These are phyloP conservation scores for Acanthamoeba rhysodes DNA, from an alignment of 208 protist genomes.

Conservation along the genomic window DNA sequence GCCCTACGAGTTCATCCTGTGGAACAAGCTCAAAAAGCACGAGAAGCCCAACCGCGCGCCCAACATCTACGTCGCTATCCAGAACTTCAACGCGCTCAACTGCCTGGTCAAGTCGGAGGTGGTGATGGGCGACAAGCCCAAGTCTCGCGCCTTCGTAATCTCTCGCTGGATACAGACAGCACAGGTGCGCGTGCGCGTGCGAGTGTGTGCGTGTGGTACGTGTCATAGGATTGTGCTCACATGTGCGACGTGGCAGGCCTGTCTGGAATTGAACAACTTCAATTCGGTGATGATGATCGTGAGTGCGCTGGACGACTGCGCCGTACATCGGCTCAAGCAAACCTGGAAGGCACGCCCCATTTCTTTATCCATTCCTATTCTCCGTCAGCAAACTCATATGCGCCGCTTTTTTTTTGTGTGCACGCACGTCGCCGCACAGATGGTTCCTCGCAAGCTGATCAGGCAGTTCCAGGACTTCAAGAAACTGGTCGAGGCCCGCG, in stretches of 20 bases:
- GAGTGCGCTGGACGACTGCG: constrained; percentile 53
- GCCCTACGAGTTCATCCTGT: constrained; percentile 67
- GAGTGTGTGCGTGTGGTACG: neutral
- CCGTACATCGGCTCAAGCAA: constrained; percentile 49
- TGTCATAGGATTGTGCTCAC: no score
- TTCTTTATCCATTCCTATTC: neutral
- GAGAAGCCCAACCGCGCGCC: constrained; percentile 20
- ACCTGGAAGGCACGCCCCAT: constrained; percentile 27
- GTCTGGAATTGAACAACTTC: constrained; percentile 68
- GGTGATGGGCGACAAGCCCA: constrained; percentile 53
- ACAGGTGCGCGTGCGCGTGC: neutral
- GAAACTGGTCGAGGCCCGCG: neutral
- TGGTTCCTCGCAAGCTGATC: constrained; percentile 17
- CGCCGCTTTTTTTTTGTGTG: neutral
- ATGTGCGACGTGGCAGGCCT: neutral
- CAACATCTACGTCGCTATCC: constrained; percentile 43
- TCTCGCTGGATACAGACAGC: constrained; percentile 59
- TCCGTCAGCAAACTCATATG: neutral
- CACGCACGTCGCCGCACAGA: neutral
- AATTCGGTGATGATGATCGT: constrained; percentile 68
- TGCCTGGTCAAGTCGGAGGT: constrained; percentile 30
- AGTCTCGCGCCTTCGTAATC: neutral
- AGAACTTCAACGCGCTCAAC: constrained; percentile 46
- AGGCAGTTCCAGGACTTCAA: constrained; percentile 50
- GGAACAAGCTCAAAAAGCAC: constrained; percentile 71